A percentile compares a stretch with the other conserved stretches of the same genome.
Evolutionary conservation across 2,329 filamentous ascomycete species (phyloP).

Genomic region (Helotiales sp.): DNA sequence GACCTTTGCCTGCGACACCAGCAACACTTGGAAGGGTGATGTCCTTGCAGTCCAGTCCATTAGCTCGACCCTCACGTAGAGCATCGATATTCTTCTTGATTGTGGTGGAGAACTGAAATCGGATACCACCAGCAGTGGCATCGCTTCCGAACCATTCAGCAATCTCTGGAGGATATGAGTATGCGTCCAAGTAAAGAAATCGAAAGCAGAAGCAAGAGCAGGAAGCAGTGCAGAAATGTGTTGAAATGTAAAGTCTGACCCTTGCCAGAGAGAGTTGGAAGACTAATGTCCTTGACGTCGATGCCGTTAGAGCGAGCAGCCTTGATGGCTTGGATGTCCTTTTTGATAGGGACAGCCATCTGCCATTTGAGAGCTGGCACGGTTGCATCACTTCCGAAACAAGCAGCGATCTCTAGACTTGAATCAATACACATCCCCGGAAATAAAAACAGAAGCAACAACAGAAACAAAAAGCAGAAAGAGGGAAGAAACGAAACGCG

Average conservation of each 20-base stretch:
- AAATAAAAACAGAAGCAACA: neutral
- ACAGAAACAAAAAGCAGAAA: neutral
- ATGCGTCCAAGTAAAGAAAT: constrained; percentile 2
- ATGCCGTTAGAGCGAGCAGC: constrained; percentile 36
- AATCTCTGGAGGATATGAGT: constrained; percentile 23
- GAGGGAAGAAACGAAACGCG: neutral
- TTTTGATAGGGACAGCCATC: constrained; percentile 42
- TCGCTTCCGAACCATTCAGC: constrained; percentile 46
- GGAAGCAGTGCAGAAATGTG: neutral
- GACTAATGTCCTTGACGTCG: constrained; percentile 37
- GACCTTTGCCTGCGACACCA: neutral
- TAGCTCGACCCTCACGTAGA: constrained; percentile 40
- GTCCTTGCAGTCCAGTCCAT: constrained; percentile 41
- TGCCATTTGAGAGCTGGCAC: constrained; percentile 41
- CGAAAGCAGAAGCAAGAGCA: neutral
- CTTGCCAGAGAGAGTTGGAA: constrained; percentile 12
- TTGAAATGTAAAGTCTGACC: neutral
- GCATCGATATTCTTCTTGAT: constrained; percentile 45
- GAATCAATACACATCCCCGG: constrained; percentile 10
- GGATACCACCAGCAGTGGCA: constrained; percentile 53
- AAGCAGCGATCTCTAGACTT: constrained; percentile 10
- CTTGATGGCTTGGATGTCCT: constrained; percentile 45
- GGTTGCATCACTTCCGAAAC: constrained; percentile 54
- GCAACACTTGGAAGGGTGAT: constrained; percentile 16
- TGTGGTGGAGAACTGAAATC: constrained; percentile 36